phyloP scores from a whole-genome alignment of 1,139 yeast species.

The Geotrichum australiense region DNA sequence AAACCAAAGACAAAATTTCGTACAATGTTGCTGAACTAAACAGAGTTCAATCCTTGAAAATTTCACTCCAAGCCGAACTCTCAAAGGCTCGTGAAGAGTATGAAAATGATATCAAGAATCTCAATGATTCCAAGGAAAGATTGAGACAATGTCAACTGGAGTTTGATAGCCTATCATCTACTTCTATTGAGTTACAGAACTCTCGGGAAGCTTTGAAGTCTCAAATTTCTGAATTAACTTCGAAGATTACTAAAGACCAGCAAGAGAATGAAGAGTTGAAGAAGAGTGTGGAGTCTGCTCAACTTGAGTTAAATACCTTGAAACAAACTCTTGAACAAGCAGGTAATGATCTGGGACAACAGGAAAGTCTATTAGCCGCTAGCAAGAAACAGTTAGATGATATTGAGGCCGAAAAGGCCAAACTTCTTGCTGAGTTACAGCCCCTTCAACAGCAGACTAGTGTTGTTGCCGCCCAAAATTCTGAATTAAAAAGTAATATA shows the following conservation, averaged over 20 bases:
- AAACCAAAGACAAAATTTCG: slow-evolving; percentile 60
- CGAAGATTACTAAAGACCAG: slow-evolving; percentile 56
- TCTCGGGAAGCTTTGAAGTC: slow-evolving; percentile 64
- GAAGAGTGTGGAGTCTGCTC: slow-evolving; percentile 58
- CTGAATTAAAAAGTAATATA: slow-evolving; percentile 17
- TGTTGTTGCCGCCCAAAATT: slow-evolving; percentile 35
- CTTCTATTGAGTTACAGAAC: slow-evolving; percentile 74
- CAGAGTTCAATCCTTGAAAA: slow-evolving; percentile 54
- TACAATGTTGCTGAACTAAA: slow-evolving; percentile 71
- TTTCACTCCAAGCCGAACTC: slow-evolving; percentile 65
- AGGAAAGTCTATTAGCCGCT: slow-evolving; percentile 56
- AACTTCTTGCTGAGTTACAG: not conserved
- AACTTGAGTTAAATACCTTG: slow-evolving; percentile 57
- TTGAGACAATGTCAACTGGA: slow-evolving; percentile 58
- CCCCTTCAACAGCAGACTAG: slow-evolving; percentile 38
- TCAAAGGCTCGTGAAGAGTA: slow-evolving; percentile 59
- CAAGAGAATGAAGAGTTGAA: slow-evolving; percentile 56
- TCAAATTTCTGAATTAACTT: slow-evolving; percentile 56
- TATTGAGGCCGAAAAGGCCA: slow-evolving; percentile 44
- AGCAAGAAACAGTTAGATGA: slow-evolving; percentile 63
- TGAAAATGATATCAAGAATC: slow-evolving; percentile 65
- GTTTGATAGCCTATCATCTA: slow-evolving; percentile 66
- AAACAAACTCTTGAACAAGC: slow-evolving; percentile 49
- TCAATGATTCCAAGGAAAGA: slow-evolving; percentile 54
- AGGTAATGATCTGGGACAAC: slow-evolving; percentile 49